Conservation (phyloP, 2,329 filamentous ascomycete genomes). For the Penicillium sp. region DNA sequence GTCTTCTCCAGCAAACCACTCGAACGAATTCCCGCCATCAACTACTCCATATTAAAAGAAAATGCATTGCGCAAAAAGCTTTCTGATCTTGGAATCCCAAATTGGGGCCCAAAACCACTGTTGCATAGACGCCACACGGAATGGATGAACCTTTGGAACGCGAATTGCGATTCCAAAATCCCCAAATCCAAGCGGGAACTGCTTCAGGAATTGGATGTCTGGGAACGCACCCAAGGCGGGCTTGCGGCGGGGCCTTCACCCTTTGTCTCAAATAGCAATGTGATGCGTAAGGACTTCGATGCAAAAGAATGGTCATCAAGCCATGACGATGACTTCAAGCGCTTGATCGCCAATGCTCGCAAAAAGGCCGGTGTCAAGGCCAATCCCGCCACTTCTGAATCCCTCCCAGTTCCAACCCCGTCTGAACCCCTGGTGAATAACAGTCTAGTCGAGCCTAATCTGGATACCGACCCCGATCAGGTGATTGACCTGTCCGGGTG, state of each 20-base stretch:
- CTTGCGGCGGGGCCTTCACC: slow-evolving; percentile 45
- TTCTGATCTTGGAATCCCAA: slow-evolving; percentile 74
- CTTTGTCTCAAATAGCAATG: slow-evolving; percentile 36
- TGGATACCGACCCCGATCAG: slow-evolving; percentile 1
- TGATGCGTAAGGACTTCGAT: slow-evolving; percentile 91
- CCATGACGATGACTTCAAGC: slow-evolving; percentile 74
- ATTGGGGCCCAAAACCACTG: slow-evolving; percentile 66
- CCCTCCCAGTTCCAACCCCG: slow-evolving; percentile 8
- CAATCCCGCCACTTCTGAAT: slow-evolving; percentile 30
- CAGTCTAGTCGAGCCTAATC: slow-evolving; percentile 1
- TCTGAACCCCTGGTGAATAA: slow-evolving; percentile 5
- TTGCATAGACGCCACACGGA: slow-evolving; percentile 83
- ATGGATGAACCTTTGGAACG: slow-evolving; percentile 95
- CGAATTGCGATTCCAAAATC: slow-evolving; percentile 83
- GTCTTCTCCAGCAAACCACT: slow-evolving; percentile 40
- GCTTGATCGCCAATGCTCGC: slow-evolving; percentile 75
- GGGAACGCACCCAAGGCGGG: slow-evolving; percentile 82
- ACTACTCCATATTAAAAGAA: slow-evolving; percentile 87
- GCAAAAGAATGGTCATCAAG: slow-evolving; percentile 71
- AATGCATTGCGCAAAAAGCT: slow-evolving; percentile 77
- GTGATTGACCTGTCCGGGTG: slow-evolving; percentile 10
- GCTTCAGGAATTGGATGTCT: slow-evolving; percentile 75
- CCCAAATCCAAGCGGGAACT: slow-evolving; percentile 73
- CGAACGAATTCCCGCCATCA: slow-evolving; percentile 75
- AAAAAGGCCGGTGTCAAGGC: slow-evolving; percentile 47